Evolutionary conservation across 2,329 filamentous ascomycete genomes (phyloP).

Genomic region (Botrytis aclada): DNA sequence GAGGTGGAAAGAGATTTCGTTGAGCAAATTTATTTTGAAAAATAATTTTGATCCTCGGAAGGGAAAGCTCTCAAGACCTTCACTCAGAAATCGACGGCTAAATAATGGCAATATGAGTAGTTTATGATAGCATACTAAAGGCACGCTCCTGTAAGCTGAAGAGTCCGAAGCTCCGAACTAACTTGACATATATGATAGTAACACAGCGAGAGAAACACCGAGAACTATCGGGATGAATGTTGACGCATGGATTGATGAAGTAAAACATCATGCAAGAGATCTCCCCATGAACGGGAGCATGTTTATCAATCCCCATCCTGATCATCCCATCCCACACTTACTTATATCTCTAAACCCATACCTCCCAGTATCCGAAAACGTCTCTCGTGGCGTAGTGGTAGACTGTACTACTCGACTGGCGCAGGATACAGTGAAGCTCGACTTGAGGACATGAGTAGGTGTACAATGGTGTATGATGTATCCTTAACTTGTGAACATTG

Average conservation of each 20-base stretch:
- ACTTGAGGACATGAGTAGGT: background rate
- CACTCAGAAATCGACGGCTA: rapidly evolving
- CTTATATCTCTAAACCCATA: background rate
- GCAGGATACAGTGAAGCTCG: too few species aligned
- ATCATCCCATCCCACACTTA: background rate
- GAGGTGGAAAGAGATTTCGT: background rate
- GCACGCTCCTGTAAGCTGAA: background rate
- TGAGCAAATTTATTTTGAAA: rapidly evolving
- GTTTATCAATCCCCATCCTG: background rate
- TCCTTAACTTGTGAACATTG: too few species aligned
- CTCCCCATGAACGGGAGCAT: background rate
- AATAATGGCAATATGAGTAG: rapidly evolving
- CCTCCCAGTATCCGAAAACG: background rate
- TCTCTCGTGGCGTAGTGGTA: background rate
- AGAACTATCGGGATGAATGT: background rate
- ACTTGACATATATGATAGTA: background rate
- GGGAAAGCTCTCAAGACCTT: background rate
- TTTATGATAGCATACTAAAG: background rate
- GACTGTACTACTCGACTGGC: background rate
- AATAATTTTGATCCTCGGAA: rapidly evolving
- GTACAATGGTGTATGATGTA: background rate
- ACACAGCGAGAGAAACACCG: background rate
- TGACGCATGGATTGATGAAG: background rate
- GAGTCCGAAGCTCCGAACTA: background rate
- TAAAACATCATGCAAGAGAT: background rate